These are phyloP conservation scores for Simplicillium aogashimaense DNA, from an alignment of 2,329 filamentous ascomycete genomes.

Conservation along the genomic window DNA sequence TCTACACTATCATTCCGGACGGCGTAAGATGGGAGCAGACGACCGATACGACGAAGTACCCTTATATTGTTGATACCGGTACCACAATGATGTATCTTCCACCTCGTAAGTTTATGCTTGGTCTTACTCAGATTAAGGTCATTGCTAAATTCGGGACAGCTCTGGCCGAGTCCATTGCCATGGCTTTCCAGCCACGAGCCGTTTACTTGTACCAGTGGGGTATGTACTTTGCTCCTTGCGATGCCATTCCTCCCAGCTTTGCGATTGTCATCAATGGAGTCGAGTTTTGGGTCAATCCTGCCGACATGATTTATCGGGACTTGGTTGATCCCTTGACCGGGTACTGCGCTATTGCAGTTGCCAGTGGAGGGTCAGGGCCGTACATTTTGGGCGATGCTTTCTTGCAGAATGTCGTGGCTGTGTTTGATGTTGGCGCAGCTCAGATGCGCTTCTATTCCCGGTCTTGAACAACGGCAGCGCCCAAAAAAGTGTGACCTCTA, in stretches of 20 bases:
- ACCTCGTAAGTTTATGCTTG: constrained; percentile 24
- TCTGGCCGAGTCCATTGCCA: constrained; percentile 37
- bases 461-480: too few relatives aligned
- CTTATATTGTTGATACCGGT: constrained; percentile 42
- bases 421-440: constrained; percentile 36
- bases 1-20: constrained; percentile 42
- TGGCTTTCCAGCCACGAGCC: constrained; percentile 34
- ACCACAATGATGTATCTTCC: constrained; percentile 42
- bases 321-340: constrained; percentile 32
- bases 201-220: constrained; percentile 36
- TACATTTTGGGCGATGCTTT: constrained; percentile 41
- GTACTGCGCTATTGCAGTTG: constrained; percentile 36
- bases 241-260: constrained; percentile 33
- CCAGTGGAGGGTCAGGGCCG: constrained; percentile 32
- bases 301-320: constrained; percentile 35
- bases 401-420: constrained; percentile 38
- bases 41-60: constrained; percentile 30
- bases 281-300: constrained; percentile 36
- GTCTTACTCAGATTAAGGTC: not conserved
- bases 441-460: constrained; percentile 32
- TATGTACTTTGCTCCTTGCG: constrained; percentile 37
- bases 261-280: constrained; percentile 32
- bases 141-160: constrained; percentile 16
- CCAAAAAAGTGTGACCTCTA: too few relatives aligned
- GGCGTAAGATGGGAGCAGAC: constrained; percentile 33